phyloP scores from a whole-genome alignment of 176 grass and related monocot genomes.

The Aegilops bicornis region DNA sequence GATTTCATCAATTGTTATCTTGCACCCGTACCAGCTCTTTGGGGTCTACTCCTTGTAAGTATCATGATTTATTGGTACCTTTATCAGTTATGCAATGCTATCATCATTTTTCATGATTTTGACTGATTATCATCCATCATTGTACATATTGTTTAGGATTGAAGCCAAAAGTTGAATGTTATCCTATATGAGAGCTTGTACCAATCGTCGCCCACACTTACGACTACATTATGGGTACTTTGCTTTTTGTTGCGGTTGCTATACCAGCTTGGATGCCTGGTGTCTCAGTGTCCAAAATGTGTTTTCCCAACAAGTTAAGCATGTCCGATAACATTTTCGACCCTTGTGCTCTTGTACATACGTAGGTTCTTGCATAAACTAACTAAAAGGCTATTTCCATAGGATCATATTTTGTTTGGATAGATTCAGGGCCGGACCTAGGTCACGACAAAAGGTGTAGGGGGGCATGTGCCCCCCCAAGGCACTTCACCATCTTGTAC shows the following conservation, averaged over 20 bases:
- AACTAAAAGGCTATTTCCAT: too few relatives aligned
- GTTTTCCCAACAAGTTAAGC: slow-evolving; percentile 34
- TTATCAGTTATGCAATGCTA: not conserved
- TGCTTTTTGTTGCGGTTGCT: slow-evolving; percentile 64
- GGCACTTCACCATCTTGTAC: too few relatives aligned
- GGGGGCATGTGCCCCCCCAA: too few relatives aligned
- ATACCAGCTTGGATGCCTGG: slow-evolving; percentile 70
- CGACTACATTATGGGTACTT: slow-evolving; percentile 51
- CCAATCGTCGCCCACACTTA: too few relatives aligned
- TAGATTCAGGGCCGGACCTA: too few relatives aligned
- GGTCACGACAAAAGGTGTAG: too few relatives aligned
- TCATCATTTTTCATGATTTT: not conserved
- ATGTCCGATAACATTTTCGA: too few relatives aligned
- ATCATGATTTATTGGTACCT: not conserved
- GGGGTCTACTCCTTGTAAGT: slow-evolving; percentile 77
- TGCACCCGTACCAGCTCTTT: slow-evolving; percentile 79
- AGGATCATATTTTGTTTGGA: too few relatives aligned
- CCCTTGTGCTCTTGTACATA: too few relatives aligned
- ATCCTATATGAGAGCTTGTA: slow-evolving; percentile 40
- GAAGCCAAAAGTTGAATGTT: slow-evolving; percentile 53
- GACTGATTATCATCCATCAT: not conserved
- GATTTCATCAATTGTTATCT: slow-evolving; percentile 76
- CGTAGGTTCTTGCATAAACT: too few relatives aligned
- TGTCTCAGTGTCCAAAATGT: slow-evolving; percentile 22
- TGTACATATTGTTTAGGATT: slow-evolving; percentile 61